phyloP scores from a whole-genome alignment of 2,329 filamentous ascomycete genomes.

The Aspergillus sp. region DNA sequence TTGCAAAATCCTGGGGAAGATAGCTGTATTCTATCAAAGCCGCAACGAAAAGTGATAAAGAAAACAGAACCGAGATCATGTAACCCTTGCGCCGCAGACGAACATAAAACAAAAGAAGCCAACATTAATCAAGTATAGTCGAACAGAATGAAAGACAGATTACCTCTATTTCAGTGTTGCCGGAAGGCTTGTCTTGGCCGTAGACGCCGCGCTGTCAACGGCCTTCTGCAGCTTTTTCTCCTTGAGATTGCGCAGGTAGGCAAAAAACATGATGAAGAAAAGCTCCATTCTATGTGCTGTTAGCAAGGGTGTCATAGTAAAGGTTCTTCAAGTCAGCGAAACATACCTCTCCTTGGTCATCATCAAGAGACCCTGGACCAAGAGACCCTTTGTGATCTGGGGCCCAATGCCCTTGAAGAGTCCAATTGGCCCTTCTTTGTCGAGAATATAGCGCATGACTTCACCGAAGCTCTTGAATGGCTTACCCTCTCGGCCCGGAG shows the following conservation, averaged over 20 bases:
- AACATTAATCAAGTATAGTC: constrained; percentile 5
- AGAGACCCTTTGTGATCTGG: constrained; percentile 82
- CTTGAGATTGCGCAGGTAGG: constrained; percentile 67
- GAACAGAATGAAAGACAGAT: not conserved
- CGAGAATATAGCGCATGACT: constrained; percentile 88
- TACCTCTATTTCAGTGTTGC: constrained; percentile 39
- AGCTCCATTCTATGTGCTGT: constrained; percentile 64
- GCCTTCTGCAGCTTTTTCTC: constrained; percentile 63
- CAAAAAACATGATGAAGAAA: constrained; percentile 75
- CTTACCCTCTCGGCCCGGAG: constrained; percentile 73
- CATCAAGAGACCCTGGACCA: constrained; percentile 96
- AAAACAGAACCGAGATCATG: constrained; percentile 4
- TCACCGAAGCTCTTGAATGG: constrained; percentile 90
- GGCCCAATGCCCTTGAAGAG: constrained; percentile 96
- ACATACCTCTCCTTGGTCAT: constrained; percentile 92
- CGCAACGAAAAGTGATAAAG: constrained; percentile 3
- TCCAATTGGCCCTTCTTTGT: constrained; percentile 75
- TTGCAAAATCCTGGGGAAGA: not conserved
- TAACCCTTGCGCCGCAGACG: constrained; percentile 7
- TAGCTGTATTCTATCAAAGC: not conserved
- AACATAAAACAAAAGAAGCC: constrained; percentile 9
- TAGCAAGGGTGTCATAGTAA: constrained; percentile 2
- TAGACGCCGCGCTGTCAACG: constrained; percentile 56
- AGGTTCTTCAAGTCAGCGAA: not conserved
- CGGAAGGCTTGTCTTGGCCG: constrained; percentile 50